Evolutionary conservation across 768 basidiomycete genomes (phyloP).

Genomic region (Tulasnella sp.): DNA sequence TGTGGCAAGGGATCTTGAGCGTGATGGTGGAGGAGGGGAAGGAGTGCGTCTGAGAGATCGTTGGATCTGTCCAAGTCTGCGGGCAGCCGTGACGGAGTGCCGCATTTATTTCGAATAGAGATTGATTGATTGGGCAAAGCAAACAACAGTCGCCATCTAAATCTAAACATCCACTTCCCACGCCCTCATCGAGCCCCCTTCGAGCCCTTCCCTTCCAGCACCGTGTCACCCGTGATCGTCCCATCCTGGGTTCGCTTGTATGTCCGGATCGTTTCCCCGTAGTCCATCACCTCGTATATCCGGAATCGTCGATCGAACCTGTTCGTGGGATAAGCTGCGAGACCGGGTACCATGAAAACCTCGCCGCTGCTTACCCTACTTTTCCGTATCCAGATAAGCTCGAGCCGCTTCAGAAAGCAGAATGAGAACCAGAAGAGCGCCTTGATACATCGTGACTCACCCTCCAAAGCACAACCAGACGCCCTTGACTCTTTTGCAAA

Average conservation of each 20-base stretch:
- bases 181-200: too few relatives aligned
- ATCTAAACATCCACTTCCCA: background rate
- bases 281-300: constrained; percentile 84
- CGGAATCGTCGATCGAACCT: constrained; percentile 92
- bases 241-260: constrained; percentile 80
- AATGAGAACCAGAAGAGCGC: background rate
- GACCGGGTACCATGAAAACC: constrained; percentile 30
- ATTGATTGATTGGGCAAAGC: background rate
- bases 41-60: constrained; percentile 7
- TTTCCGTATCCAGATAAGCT: constrained; percentile 70
- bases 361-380: constrained; percentile 58
- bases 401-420: background rate
- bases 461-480: constrained; percentile 94
- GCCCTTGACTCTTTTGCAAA: constrained; percentile 80
- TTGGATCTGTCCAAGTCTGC: constrained; percentile 24
- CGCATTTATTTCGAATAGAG: constrained; percentile 11
- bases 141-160: constrained; percentile 12
- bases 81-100: constrained; percentile 30
- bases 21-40: background rate
- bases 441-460: constrained; percentile 60
- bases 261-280: constrained; percentile 89
- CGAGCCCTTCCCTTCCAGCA: constrained; percentile 56
- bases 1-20: constrained; percentile 3
- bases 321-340: constrained; percentile 16
- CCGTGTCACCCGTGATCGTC: constrained; percentile 64